phyloP scores from a whole-genome alignment of 139 green algal species.

The Chlorella sp. region DNA sequence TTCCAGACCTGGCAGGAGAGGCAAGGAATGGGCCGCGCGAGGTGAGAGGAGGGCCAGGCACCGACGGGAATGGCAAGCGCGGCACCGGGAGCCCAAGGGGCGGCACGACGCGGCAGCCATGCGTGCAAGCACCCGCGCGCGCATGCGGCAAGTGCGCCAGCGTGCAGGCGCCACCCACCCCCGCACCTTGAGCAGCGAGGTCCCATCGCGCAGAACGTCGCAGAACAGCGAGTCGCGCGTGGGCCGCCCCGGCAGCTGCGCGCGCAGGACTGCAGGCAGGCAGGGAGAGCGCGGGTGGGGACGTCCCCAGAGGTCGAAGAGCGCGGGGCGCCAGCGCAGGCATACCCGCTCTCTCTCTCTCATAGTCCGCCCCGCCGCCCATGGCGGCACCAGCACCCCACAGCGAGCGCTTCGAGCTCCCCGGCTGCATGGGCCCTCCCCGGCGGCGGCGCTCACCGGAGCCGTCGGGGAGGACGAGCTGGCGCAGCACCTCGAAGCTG shows the following conservation, averaged over 20 bases:
- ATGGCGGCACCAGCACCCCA: too few relatives aligned
- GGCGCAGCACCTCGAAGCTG: conserved; percentile 68
- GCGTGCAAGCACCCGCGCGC: background rate
- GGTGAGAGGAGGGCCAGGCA: background rate
- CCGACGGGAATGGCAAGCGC: too few relatives aligned
- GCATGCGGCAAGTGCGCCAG: too few relatives aligned
- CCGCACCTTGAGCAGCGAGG: conserved; percentile 78
- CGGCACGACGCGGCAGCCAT: background rate
- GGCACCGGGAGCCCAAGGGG: background rate
- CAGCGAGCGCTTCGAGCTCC: too few relatives aligned
- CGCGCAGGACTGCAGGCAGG: conserved; percentile 75
- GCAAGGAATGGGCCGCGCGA: background rate
- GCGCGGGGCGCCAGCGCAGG: too few relatives aligned
- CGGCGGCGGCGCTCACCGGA: too few relatives aligned
- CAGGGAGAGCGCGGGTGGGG: too few relatives aligned
- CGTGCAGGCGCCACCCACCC: too few relatives aligned
- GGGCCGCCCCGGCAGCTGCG: conserved; percentile 77
- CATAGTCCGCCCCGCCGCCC: too few relatives aligned
- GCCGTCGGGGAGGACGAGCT: conserved; percentile 75
- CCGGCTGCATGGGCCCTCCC: too few relatives aligned
- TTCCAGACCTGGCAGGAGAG: conserved; percentile 67
- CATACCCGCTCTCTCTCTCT: too few relatives aligned
- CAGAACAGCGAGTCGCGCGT: conserved; percentile 90
- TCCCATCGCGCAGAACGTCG: conserved; percentile 80
- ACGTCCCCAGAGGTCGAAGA: too few relatives aligned